Base-by-base conservation (phyloP, 306 rosid genomes). In the Astragalus membranaceus region DNA sequence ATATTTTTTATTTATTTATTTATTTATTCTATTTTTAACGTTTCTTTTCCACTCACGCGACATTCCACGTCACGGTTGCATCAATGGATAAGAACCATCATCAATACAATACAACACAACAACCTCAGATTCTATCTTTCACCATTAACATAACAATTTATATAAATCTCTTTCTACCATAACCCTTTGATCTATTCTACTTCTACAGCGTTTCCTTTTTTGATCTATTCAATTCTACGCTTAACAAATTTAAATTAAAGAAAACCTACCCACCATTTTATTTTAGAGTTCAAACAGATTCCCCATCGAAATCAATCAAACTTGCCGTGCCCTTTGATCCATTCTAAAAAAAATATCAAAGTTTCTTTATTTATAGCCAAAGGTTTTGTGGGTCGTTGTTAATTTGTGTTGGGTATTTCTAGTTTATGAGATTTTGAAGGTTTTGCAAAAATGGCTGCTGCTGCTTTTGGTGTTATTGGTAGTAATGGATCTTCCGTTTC, bases 1-100 rank as follows among this genome's bases (percentile, higher is more conserved):
- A 26, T 26, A 2, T 2, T 26, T 26, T 26, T 26, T 26, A 26
- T 26, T 26, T 26, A 26, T 26, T 26, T 37, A 63, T 70, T 59
- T 17, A 4, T 72, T 7, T 51, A n/a, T 20, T 17, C 35, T 26
- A 26, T 26, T 26, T 26, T 26, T 14, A 36, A 14, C 29, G 11
- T 50, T 10, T 15, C 4, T n/a, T 60, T 64, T 52, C 56, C 53
- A 14, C 39, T 7, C 36, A 56, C 13, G 6, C 5, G 23, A 67
- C 29, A 10, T 30, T 16, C 84, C 96, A 87, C 85, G 87, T 84
- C 94, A 82, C 53, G 11, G 33, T 64, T 69, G 67, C 75, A 35
- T 67, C 79, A 26, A 8, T 65, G 87, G 94, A 92, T 89, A 85
- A 87, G 92, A 62, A 78, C 84, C 58, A 2, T 48, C 16, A 41